Percentiles rank a stretch among this genome's conserved stretches.
phyloP scores from a whole-genome alignment of 1,284 basidiomycete species.

The Ustilago trichophora region DNA sequence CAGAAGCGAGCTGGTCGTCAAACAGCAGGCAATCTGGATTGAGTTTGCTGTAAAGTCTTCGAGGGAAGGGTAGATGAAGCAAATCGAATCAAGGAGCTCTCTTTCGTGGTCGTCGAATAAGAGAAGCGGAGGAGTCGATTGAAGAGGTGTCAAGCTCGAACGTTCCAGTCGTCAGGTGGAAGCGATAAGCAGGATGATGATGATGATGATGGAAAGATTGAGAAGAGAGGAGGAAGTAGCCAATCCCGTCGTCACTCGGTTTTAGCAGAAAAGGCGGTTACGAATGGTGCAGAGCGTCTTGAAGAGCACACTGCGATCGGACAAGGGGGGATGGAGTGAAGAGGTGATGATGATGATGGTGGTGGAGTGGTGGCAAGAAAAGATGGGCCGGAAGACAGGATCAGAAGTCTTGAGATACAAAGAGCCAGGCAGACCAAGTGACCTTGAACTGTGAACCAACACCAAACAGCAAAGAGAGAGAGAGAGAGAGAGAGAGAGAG shows the following conservation, averaged over 20 bases:
- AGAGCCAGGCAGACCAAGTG: too few species aligned
- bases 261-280: slow-evolving; percentile 12
- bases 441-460: too few species aligned
- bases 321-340: slow-evolving; percentile 2
- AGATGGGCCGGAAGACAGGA: too few species aligned
- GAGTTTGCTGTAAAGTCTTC: background rate
- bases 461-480: too few species aligned
- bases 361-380: too few species aligned
- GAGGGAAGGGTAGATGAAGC: slow-evolving; percentile 7
- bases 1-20: slow-evolving; percentile 42
- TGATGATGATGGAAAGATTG: background rate
- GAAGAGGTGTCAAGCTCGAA: slow-evolving; percentile 19
- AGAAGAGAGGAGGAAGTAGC: slow-evolving; percentile 11
- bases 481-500: too few species aligned
- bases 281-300: slow-evolving; percentile 6
- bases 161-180: slow-evolving; percentile 38
- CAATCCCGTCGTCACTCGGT: slow-evolving; percentile 47
- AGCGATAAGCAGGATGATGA: slow-evolving; percentile 25
- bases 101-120: slow-evolving; percentile 9
- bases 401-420: too few species aligned
- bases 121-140: background rate
- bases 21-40: slow-evolving; percentile 32
- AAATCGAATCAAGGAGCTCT: background rate
- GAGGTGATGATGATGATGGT: slow-evolving; percentile 21
- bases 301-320: slow-evolving; percentile 12